phyloP scores from a whole-genome alignment of 2,329 filamentous ascomycete species.

The Diaporthe australafricana region DNA sequence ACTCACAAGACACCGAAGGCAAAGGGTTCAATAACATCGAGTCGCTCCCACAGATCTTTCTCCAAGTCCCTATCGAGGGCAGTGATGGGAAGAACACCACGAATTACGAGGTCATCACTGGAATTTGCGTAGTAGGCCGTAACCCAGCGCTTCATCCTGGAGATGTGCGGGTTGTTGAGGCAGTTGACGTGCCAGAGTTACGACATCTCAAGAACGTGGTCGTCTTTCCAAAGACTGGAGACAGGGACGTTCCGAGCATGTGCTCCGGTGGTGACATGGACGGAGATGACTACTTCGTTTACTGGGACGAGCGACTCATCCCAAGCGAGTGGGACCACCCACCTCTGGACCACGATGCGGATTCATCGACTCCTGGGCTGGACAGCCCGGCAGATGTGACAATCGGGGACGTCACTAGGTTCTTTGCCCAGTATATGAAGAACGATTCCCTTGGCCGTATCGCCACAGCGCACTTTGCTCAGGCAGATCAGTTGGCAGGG shows the following conservation, averaged over 20 bases:
- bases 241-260: conserved; percentile 90
- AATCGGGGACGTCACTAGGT: conserved; percentile 79
- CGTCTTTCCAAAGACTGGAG: conserved; percentile 85
- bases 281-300: conserved; percentile 93
- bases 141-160: conserved; percentile 96
- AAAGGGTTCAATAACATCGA: conserved; percentile 52
- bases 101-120: conserved; percentile 75
- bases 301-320: conserved; percentile 85
- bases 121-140: conserved; percentile 84
- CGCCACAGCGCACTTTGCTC: conserved; percentile 83
- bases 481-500: conserved; percentile 68
- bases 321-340: conserved; percentile 76
- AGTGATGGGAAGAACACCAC: conserved; percentile 61
- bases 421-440: conserved; percentile 94
- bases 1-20: conserved; percentile 60
- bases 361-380: not conserved
- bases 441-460: conserved; percentile 85
- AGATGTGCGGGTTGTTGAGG: conserved; percentile 88
- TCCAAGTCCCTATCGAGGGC: conserved; percentile 73
- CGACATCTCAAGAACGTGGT: conserved; percentile 86
- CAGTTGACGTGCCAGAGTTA: conserved; percentile 80
- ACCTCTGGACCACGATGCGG: conserved; percentile 79
- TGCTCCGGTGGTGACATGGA: conserved; percentile 96
- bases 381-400: conserved; percentile 66
- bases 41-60: conserved; percentile 83